Conservation (phyloP, 2,329 filamentous ascomycete genomes). For the Plectosphaerella cucumerina region DNA sequence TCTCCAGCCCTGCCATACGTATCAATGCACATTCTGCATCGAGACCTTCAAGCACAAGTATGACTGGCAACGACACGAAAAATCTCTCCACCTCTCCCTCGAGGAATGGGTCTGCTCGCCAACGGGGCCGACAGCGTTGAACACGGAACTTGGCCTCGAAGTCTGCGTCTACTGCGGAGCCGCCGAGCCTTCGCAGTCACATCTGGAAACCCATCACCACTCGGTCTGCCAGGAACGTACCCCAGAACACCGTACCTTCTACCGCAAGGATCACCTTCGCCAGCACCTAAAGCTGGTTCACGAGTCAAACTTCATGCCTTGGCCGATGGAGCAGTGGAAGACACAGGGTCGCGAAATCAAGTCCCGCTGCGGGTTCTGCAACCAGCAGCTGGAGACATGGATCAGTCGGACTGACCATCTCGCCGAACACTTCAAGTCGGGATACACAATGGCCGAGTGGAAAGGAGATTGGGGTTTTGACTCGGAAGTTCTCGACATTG, state of each 20-base stretch:
- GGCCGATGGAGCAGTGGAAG: slow-evolving; percentile 41
- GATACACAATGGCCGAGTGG: slow-evolving; percentile 38
- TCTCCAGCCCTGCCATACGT: slow-evolving; percentile 10
- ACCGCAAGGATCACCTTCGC: slow-evolving; percentile 37
- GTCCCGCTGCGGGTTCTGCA: slow-evolving; percentile 39
- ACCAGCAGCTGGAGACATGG: slow-evolving; percentile 30
- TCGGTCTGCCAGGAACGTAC: slow-evolving; percentile 45
- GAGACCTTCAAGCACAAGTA: slow-evolving; percentile 40
- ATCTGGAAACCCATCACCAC: slow-evolving; percentile 32
- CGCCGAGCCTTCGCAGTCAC: slow-evolving; percentile 21
- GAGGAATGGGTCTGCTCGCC: slow-evolving; percentile 42
- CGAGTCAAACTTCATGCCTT: slow-evolving; percentile 29
- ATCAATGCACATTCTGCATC: slow-evolving; percentile 43
- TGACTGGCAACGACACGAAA: slow-evolving; percentile 47
- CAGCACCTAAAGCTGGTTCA: slow-evolving; percentile 40
- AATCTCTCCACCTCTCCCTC: slow-evolving; percentile 39
- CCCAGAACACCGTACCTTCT: slow-evolving; percentile 36
- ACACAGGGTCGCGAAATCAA: slow-evolving; percentile 25
- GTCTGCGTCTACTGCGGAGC: slow-evolving; percentile 34
- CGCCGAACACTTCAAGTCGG: slow-evolving; percentile 36
- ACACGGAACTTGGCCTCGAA: slow-evolving; percentile 34
- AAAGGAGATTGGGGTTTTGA: slow-evolving; percentile 39
- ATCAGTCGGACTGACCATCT: slow-evolving; percentile 30
- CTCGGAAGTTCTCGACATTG: slow-evolving; percentile 24
- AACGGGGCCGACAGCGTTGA: slow-evolving; percentile 27